Percentiles rank a stretch among this genome's conserved stretches.
These are phyloP conservation scores for Penicillium chermesinum DNA, from an alignment of 495 filamentous ascomycete genomes.

Conservation along the genomic window DNA sequence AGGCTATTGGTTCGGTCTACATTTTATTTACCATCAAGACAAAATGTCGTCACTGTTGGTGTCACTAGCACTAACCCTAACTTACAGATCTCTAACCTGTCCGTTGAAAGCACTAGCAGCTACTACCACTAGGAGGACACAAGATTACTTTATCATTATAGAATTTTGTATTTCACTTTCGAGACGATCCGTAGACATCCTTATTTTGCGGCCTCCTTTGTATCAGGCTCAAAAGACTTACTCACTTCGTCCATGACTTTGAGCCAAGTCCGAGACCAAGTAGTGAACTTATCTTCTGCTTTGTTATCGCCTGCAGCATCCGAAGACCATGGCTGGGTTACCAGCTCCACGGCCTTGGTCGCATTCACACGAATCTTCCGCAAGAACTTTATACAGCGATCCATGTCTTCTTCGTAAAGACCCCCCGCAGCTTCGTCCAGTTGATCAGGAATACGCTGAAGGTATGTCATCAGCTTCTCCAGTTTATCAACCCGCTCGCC, in stretches of 20 bases:
- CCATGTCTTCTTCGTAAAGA: conserved; percentile 39
- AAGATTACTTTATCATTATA: too few species aligned
- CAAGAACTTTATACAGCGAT: conserved; percentile 25
- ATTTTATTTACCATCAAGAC: too few species aligned
- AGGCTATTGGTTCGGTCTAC: too few species aligned
- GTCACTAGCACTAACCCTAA: too few species aligned
- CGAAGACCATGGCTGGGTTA: conserved; percentile 23
- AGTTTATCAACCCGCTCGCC: conserved; percentile 17
- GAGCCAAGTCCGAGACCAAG: conserved; percentile 46
- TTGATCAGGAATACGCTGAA: conserved; percentile 38
- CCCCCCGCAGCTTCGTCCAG: conserved; percentile 47
- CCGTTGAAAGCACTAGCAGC: too few species aligned
- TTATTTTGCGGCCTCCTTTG: too few species aligned
- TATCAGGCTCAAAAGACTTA: conserved; percentile 25
- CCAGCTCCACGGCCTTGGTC: conserved; percentile 24
- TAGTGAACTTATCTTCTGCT: conserved; percentile 41
- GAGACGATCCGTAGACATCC: too few species aligned
- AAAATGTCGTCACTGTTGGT: too few species aligned
- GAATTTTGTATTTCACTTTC: too few species aligned
- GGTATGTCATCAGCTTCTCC: conserved; percentile 26
- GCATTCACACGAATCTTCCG: conserved; percentile 24
- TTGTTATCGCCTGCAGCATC: conserved; percentile 11
- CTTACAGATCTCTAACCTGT: too few species aligned
- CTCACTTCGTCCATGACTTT: conserved; percentile 43
- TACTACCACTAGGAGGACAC: too few species aligned